Base-by-base conservation (phyloP, 768 basidiomycete species). In the Rhizopogon sp. region DNA sequence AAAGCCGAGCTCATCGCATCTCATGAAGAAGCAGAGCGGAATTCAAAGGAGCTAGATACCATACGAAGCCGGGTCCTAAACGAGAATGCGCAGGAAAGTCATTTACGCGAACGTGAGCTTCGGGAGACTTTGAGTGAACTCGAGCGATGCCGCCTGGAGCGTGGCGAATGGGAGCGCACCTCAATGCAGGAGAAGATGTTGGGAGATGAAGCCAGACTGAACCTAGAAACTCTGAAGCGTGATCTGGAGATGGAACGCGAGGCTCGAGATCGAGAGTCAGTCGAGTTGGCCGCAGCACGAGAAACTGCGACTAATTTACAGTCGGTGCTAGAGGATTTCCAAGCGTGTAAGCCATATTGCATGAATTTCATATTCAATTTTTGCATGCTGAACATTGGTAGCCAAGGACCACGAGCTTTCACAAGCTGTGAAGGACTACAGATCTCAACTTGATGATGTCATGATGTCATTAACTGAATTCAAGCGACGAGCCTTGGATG, bases 251-350 rank as follows among this genome's bases (percentile, higher is more conserved):
- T 86, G 7, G 82, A 88, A 60, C 74, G 78, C 43, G 84, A 83
- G 52, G 78, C 76, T 35, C 72, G 83, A 60, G 78, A 81, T 62
- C 73, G 79, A 59, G 83, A 85, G 16, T 65, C 68, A 31, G 74
- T 64, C 0, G 82, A 84, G 58, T 74, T 93, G 40, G 85, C 85
- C 57, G 68, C 73, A 17, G 90, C 92, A 61, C 76, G 76, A 58
- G 86, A 91, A 72, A 89, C 87, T 63, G 82, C 85, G 4, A 75
- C 71, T 6, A 98, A 98, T 71, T 68, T 99, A 56, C 91, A 98
- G 68, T 87, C 88, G 3, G 97, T 99, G 3, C 72, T 99, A 62
- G 87, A 92, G 65, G 97, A 98, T 71, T 99, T 98, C 72, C 93
- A 98, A 72, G 77, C 85, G 52, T 88, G 96, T 95, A 62, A 56